Base-by-base conservation (phyloP, 1,139 yeast genomes). In the Kurtzmaniella quercitrusa region DNA sequence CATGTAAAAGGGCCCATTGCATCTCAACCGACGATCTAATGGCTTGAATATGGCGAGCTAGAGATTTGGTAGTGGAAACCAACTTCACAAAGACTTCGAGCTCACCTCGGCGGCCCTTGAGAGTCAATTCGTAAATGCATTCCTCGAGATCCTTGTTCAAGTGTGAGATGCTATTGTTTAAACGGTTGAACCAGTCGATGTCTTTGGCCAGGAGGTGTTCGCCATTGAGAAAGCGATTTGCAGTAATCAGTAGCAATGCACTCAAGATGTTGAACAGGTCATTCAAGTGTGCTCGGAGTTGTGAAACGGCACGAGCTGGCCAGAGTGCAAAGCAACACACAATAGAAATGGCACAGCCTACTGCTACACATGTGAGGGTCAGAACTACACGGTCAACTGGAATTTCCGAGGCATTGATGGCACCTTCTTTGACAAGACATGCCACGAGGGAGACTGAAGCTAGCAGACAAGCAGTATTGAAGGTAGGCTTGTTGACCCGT, bases 381-480 rank as follows among this genome's bases (percentile, higher is more conserved):
- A 84, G 77, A 31, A 66, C 50, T 29, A 87, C 66, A 51, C 85
- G 72, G 24, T 65, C 66, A 46, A 81, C 58, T 0, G 91, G 86
- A n/a, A 86, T 70, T 14, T 60, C 60, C 10, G 83, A 82, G 0
- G 81, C 73, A 54, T 85, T 85, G 39, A 77, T 64, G 39, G 85
- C 77, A 11, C 91, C 93, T 56, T 87, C 95, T 54, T 84, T 82
- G n/a, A 86, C 79, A 38, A 87, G 73, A 49, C 88, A 82, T 0
- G 90, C 76, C 11, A 86, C 82, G 39, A 86, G 66, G 9, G 86
- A 77, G 44, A 87, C 85, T 15, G 87, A 81, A 0, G 94, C 89
- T 43, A 87, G 66, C 0, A 90, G 81, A 54, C 94, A 84, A 0
- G 95, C 93, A 14, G 93, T 86, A 52, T 85, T 85, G 59, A 86